Percentiles rank a stretch among this genome's conserved stretches.
phyloP scores from a whole-genome alignment of 1,284 basidiomycete genomes.

The Rhodotorula mucilaginosa region DNA sequence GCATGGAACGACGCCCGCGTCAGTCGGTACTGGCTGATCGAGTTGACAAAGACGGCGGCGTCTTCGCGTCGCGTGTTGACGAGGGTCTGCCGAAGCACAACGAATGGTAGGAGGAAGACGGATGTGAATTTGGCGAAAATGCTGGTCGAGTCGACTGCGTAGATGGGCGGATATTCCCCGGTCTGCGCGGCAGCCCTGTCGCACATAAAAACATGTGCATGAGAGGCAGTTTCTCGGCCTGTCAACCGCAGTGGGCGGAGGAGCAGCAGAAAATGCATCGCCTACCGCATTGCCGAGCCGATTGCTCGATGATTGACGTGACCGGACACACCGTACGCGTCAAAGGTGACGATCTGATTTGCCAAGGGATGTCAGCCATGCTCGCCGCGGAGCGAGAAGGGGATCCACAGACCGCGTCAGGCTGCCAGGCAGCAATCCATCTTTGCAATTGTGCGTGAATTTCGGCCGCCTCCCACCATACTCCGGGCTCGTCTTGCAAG shows the following conservation, averaged over 20 bases:
- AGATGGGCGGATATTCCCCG: slow-evolving; percentile 14
- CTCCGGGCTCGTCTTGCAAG: slow-evolving; percentile 73
- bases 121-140: slow-evolving; percentile 30
- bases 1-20: slow-evolving; percentile 68
- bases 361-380: neutral
- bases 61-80: slow-evolving; percentile 52
- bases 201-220: too few species aligned
- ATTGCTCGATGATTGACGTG: slow-evolving; percentile 89
- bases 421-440: slow-evolving; percentile 61
- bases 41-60: slow-evolving; percentile 34
- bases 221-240: neutral
- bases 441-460: slow-evolving; percentile 63
- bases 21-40: slow-evolving; percentile 53
- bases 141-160: slow-evolving; percentile 16
- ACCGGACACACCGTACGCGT: slow-evolving; percentile 71
- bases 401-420: slow-evolving; percentile 60
- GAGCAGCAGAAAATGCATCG: neutral
- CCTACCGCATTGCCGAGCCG: slow-evolving; percentile 49
- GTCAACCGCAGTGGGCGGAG: neutral
- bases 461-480: slow-evolving; percentile 62
- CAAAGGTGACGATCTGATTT: slow-evolving; percentile 83
- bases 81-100: slow-evolving; percentile 52
- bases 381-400: neutral
- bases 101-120: slow-evolving; percentile 43
- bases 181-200: neutral